A percentile compares a stretch with the other conserved stretches of the same genome.
Conservation (phyloP, 495 filamentous ascomycete genomes). For the Penicillium coffeae region DNA sequence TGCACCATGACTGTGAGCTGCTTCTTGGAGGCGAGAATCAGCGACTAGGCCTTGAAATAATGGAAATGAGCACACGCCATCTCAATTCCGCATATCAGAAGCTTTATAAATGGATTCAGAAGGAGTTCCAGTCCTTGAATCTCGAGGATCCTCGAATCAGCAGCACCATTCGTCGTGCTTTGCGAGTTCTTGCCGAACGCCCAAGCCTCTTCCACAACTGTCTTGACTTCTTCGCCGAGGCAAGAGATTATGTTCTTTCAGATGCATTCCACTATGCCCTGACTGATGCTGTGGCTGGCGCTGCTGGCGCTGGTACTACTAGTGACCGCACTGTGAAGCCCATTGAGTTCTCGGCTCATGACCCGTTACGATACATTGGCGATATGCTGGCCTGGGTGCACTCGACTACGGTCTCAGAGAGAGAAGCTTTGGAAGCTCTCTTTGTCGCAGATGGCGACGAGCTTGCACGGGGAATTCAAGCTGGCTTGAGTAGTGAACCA, state of each 20-base stretch:
- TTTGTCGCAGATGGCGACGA: slow-evolving; percentile 93
- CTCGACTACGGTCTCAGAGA: slow-evolving; percentile 87
- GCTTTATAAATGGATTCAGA: slow-evolving; percentile 89
- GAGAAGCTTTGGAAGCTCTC: slow-evolving; percentile 85
- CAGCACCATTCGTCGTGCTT: slow-evolving; percentile 74
- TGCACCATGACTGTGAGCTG: slow-evolving; percentile 82
- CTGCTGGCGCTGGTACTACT: slow-evolving; percentile 17
- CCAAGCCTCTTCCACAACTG: slow-evolving; percentile 91
- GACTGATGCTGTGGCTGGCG: slow-evolving; percentile 61
- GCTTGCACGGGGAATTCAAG: slow-evolving; percentile 78
- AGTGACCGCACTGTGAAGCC: slow-evolving; percentile 65
- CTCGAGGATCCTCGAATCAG: slow-evolving; percentile 93
- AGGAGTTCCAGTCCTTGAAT: slow-evolving; percentile 87
- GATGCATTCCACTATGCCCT: slow-evolving; percentile 89
- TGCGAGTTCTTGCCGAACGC: slow-evolving; percentile 84
- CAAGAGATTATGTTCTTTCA: slow-evolving; percentile 79
- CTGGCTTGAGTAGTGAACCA: slow-evolving; percentile 79
- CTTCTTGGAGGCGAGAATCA: slow-evolving; percentile 89
- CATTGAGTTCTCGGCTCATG: slow-evolving; percentile 90
- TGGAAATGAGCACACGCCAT: slow-evolving; percentile 81
- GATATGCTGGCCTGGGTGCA: slow-evolving; percentile 99
- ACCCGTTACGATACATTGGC: slow-evolving; percentile 86
- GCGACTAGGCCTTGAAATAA: slow-evolving; percentile 77
- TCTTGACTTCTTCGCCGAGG: slow-evolving; percentile 89
- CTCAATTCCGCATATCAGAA: slow-evolving; percentile 94